A percentile compares a stretch with the other conserved stretches of the same genome.
Conservation (phyloP, 2,329 filamentous ascomycete genomes). For the Alternaria viburni region DNA sequence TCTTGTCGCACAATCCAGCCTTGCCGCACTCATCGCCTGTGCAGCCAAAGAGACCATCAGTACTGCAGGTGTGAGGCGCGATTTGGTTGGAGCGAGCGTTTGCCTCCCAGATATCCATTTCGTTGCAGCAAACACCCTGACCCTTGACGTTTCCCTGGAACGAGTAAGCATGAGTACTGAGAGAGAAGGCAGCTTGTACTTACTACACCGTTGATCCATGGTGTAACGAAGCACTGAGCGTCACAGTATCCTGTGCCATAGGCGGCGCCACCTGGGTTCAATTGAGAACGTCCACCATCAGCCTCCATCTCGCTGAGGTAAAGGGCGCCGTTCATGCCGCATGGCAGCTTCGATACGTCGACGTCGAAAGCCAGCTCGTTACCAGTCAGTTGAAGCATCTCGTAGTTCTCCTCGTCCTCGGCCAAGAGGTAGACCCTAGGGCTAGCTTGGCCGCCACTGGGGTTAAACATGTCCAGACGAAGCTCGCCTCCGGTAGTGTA, state of each 20-base stretch:
- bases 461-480: constrained; percentile 52
- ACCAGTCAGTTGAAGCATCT: constrained; percentile 69
- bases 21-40: constrained; percentile 50
- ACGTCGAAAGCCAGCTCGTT: constrained; percentile 77
- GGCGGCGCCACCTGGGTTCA: constrained; percentile 60
- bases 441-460: constrained; percentile 46
- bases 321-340: constrained; percentile 51
- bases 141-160: constrained; percentile 51
- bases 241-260: constrained; percentile 67
- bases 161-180: constrained; percentile 48
- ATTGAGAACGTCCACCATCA: constrained; percentile 41
- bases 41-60: constrained; percentile 52
- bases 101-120: constrained; percentile 64
- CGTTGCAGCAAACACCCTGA: constrained; percentile 60
- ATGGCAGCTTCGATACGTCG: constrained; percentile 59
- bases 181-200: constrained; percentile 10
- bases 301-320: constrained; percentile 50
- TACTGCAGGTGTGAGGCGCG: constrained; percentile 59
- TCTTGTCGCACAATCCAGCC: constrained; percentile 46
- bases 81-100: constrained; percentile 56
- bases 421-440: constrained; percentile 70
- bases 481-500: constrained; percentile 57
- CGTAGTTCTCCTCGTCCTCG: constrained; percentile 63
- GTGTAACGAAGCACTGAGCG: constrained; percentile 54
- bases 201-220: constrained; percentile 48